phyloP scores from a whole-genome alignment of 2,329 filamentous ascomycete species.

The Calonectria pseudoreteaudii region DNA sequence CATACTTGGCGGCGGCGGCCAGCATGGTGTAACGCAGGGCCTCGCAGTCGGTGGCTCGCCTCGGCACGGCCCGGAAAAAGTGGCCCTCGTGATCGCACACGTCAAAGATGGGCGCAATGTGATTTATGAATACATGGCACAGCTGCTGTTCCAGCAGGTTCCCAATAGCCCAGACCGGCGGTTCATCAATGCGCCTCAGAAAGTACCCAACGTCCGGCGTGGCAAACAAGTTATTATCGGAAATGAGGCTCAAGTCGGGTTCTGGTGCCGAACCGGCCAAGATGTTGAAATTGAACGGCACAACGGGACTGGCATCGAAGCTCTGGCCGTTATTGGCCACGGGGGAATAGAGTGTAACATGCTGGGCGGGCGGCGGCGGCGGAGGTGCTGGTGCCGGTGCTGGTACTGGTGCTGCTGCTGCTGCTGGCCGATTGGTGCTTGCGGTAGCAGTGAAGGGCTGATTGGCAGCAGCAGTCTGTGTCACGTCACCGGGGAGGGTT shows the following conservation, averaged over 20 bases:
- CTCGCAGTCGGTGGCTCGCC: background rate
- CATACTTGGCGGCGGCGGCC: background rate
- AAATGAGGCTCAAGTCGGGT: background rate
- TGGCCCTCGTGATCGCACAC: background rate
- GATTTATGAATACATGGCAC: background rate
- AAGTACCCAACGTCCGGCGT: background rate
- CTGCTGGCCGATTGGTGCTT: background rate
- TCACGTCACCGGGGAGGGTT: too few species aligned
- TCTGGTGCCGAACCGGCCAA: background rate
- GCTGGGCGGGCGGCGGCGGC: background rate
- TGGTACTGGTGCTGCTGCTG: too few species aligned
- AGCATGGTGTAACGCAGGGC: background rate
- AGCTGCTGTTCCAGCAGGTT: background rate
- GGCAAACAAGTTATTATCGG: background rate
- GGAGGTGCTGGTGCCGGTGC: background rate
- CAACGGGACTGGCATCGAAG: too few species aligned
- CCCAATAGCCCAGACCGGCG: background rate
- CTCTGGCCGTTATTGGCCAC: background rate
- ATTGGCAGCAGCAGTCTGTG: background rate
- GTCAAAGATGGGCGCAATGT: background rate
- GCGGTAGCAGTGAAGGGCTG: background rate
- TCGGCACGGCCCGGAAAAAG: background rate
- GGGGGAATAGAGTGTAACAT: background rate
- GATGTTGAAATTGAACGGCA: background rate
- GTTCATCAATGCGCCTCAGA: background rate